These are phyloP conservation scores for Colletotrichum higginsianum DNA, from an alignment of 2,329 filamentous ascomycete genomes.

Conservation along the genomic window DNA sequence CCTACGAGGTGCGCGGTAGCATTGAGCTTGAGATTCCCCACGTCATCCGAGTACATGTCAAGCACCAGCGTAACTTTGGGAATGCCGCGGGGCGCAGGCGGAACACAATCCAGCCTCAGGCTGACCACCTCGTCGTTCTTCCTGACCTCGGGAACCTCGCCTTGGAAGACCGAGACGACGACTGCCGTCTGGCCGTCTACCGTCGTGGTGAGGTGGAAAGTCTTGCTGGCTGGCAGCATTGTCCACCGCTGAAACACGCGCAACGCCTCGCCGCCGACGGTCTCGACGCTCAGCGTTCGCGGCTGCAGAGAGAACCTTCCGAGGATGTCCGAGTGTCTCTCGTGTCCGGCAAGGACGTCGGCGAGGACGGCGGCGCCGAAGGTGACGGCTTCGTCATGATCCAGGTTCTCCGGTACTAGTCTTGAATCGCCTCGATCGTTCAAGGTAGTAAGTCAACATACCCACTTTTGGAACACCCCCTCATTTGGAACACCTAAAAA, in stretches of 20 bases:
- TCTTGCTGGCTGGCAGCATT: not conserved
- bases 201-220: conserved; percentile 1
- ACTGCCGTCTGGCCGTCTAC: not conserved
- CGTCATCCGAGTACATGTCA: not conserved
- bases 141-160: not conserved
- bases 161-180: conserved; percentile 10
- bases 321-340: not conserved
- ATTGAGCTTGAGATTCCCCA: not conserved
- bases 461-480: too few species aligned
- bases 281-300: not conserved
- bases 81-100: not conserved
- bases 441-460: too few species aligned
- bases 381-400: conserved; percentile 6
- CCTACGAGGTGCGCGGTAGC: not conserved
- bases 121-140: not conserved
- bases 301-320: not conserved
- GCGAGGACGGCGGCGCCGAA: conserved; percentile 1
- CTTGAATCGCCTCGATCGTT: not conserved
- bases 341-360: not conserved
- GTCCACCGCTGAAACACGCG: not conserved
- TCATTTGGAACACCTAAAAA: too few species aligned
- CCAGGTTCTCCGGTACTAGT: not conserved
- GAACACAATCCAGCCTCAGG: conserved; percentile 8
- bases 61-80: not conserved
- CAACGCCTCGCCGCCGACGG: not conserved